Evolutionary conservation across 164 flowering plant genomes (phyloP), one percentile per base, ranked within the genome.

Genomic region (Stephania cephalantha): DNA sequence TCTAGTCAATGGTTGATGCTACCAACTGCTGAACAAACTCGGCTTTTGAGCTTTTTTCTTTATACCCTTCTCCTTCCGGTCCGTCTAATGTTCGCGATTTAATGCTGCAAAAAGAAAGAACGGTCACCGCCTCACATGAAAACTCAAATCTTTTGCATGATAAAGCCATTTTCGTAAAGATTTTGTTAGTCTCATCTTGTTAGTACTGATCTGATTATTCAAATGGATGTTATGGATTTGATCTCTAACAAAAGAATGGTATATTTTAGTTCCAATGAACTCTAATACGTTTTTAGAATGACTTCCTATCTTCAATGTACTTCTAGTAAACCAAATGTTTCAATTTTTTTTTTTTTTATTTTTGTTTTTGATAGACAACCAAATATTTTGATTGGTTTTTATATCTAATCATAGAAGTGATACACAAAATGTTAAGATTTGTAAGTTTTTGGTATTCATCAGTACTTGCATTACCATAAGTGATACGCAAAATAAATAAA

Each of bases 21-120:
- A 90, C 69, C 79, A 87, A 74, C 70, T 86, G 78, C 74, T 83
- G 88, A 46, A 83, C 70, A 70, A 88, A 90, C 46, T 63, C 80
- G 13, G 83, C 85, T 76, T 81, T 81, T 72, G 75, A 84, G 76
- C n/a, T 85, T 73, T 70, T 81, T 80, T 86, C 87, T 77, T 82
- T 83, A 9, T 35, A 50, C 20, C 84, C 81, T 72, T 82, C 77
- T 71, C 81, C 83, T 29, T 73, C 73, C 48, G n/a, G 71, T 74
- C 78, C 81, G 46, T 72, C 78, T 7, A 10, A 10, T 10, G 52
- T 61, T 9, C 81, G 72, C 67, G 70, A 30, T 66, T 71, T 74
- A 11, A 55, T 55, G 78, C 86, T 85, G 88, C 88, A 82, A 45
- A 68, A 46, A 55, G 25, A 71, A 6, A 46, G 74, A 65, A 15